phyloP scores from a whole-genome alignment of 345 rosid genomes.

The Trapa incisa region DNA sequence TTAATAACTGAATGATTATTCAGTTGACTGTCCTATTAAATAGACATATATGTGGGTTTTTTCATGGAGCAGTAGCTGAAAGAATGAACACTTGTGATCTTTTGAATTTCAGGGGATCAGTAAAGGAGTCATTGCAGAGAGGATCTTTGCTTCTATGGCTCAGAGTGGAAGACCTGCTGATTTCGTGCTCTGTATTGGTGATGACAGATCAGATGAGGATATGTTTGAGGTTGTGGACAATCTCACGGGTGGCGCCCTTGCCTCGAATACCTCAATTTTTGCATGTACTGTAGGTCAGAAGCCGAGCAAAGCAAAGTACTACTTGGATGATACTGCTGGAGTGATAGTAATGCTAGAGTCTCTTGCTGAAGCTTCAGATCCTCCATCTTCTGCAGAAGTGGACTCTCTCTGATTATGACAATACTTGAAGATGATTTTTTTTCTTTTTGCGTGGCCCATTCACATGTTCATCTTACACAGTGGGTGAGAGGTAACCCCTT shows the following conservation, averaged over 20 bases:
- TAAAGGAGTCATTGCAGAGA: constrained; percentile 52
- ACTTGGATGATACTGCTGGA: constrained; percentile 50
- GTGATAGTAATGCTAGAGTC: constrained; percentile 51
- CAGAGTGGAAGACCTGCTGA: constrained; percentile 35
- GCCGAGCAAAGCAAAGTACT: constrained; percentile 95
- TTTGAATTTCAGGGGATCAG: constrained; percentile 38
- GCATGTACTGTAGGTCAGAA: constrained; percentile 95
- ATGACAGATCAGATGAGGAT: constrained; percentile 73
- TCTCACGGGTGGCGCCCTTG: constrained; percentile 23
- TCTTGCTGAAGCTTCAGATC: constrained; percentile 52
- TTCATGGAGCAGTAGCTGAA: background rate
- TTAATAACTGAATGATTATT: background rate
- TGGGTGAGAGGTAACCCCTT: background rate
- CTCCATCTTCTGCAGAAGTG: constrained; percentile 13
- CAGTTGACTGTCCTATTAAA: background rate
- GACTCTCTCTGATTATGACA: constrained; percentile 24
- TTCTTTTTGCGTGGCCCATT: no score
- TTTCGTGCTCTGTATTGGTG: constrained; percentile 61
- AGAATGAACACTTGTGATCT: background rate
- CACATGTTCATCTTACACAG: background rate
- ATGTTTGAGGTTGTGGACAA: constrained; percentile 56
- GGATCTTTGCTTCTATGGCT: constrained; percentile 39
- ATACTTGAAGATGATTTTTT: background rate
- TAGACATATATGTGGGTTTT: background rate
- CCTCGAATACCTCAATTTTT: constrained; percentile 37